Evolutionary conservation across 1,284 basidiomycete genomes (phyloP).

Genomic region (Wolfiporia cocos): DNA sequence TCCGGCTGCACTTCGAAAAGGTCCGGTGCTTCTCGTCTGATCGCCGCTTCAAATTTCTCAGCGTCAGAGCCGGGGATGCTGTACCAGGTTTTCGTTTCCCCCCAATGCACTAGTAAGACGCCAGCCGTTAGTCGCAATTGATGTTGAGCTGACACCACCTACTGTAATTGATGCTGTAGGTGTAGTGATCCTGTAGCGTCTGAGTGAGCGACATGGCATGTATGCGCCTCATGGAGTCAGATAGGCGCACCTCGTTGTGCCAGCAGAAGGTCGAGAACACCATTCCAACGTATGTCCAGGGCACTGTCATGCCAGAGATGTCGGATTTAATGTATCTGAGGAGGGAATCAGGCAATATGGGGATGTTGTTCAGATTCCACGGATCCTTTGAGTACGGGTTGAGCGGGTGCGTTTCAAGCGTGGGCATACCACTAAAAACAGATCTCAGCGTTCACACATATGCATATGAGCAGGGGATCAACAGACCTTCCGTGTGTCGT

Average conservation of each 20-base stretch:
- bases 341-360: conserved; percentile 84
- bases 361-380: conserved; percentile 99
- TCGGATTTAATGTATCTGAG: conserved; percentile 95
- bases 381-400: conserved; percentile 86
- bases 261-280: conserved; percentile 99
- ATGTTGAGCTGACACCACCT: conserved; percentile 25
- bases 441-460: conserved; percentile 6
- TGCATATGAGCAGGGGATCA: conserved; percentile 1
- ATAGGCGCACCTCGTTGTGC: conserved; percentile 87
- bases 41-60: conserved; percentile 94
- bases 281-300: conserved; percentile 99
- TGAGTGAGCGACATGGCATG: conserved; percentile 8
- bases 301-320: conserved; percentile 99
- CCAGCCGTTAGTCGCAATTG: background rate
- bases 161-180: conserved; percentile 95
- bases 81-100: conserved; percentile 99
- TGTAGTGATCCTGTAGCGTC: conserved; percentile 83
- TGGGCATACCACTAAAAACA: conserved; percentile 80
- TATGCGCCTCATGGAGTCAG: background rate
- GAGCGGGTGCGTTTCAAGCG: conserved; percentile 87
- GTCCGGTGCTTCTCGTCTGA: conserved; percentile 93
- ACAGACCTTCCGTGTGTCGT: conserved; percentile 92
- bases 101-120: conserved; percentile 84
- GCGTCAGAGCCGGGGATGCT: conserved; percentile 94
- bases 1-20: conserved; percentile 98